Base-by-base conservation (phyloP, 345 rosid species). In the Trapa bicornis region DNA sequence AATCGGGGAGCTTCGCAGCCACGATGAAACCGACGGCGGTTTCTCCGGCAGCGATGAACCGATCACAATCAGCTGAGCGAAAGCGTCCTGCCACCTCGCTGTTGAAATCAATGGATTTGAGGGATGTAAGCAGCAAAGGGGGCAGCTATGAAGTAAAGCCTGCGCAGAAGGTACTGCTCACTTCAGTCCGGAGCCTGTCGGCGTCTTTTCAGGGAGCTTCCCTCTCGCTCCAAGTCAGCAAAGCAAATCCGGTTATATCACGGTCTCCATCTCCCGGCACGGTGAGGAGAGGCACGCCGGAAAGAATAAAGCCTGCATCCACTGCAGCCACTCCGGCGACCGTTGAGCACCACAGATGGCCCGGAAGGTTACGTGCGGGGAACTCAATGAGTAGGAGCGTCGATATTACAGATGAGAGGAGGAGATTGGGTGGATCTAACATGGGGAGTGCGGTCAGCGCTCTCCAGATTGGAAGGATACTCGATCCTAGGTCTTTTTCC, bases 171-270 rank as follows among this genome's bases (percentile, higher is more conserved):
- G 73, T 86, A 88, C 73, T 88, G 74, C 74, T 80, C 72, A 78
- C 87, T 65, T 88, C 96, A 16, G 81, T 89, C 60, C 86, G 95
- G 79, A 83, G 92, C 77, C 72, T 91, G 77, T 83, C 91, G 8
- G 86, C 86, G 43, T 86, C 97, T 66, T 88, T 88, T 84, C 97
- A 87, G 72, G 91, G 87, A 2, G 96, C 83, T 67, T 89, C 94
- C 47, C 87, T 86, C 75, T 77, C 97, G 62, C 79, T 79, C 67
- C 88, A 79, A 61, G 87, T 83, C 43, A 87, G 91, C 68, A 91
- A 89, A 71, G 83, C 87, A 67, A 87, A 84, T 80, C 80, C 84
- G 15, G 70, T 77, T 16, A 78, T 86, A 32, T 68, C 88, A 37
- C 91, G 85, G 50, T 45, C 76, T 50, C 73, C 76, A 11, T 47